Conservation (phyloP, 75 land plant genomes). For the Sequoia sempervirens region DNA sequence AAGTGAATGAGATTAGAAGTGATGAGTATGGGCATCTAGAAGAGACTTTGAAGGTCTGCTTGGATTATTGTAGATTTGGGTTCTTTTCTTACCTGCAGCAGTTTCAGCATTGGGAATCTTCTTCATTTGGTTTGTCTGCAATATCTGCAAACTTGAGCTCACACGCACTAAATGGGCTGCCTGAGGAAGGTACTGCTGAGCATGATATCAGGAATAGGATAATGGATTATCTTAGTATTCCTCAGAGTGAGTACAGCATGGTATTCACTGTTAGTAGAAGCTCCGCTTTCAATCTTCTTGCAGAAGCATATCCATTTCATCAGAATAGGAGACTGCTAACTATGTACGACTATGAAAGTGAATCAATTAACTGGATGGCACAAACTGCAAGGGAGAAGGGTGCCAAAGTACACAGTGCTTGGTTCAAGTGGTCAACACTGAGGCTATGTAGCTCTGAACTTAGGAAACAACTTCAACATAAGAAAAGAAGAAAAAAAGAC, state of each 20-base stretch:
- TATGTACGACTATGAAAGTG: constrained; percentile 78
- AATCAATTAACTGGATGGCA: constrained; percentile 63
- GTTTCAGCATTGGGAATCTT: constrained; percentile 26
- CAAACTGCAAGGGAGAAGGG: constrained; percentile 66
- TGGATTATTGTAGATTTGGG: constrained; percentile 85
- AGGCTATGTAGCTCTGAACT: constrained; percentile 53
- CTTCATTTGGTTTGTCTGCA: constrained; percentile 57
- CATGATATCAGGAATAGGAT: constrained; percentile 59
- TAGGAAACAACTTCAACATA: constrained; percentile 45
- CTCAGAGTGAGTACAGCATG: constrained; percentile 73
- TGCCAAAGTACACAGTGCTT: constrained; percentile 51
- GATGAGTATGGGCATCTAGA: constrained; percentile 52
- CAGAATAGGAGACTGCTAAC: constrained; percentile 55
- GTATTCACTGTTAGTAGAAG: constrained; percentile 84
- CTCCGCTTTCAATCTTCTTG: constrained; percentile 78
- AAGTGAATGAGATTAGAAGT: constrained; percentile 45
- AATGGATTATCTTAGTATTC: constrained; percentile 67
- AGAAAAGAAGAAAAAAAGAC: constrained; percentile 46
- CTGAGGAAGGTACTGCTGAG: constrained; percentile 49
- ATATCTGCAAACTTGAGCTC: constrained; percentile 65
- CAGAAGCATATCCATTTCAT: constrained; percentile 81
- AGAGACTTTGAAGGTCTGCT: constrained; percentile 47
- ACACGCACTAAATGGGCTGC: constrained; percentile 49
- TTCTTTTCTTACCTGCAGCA: constrained; percentile 73
- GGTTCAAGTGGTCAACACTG: constrained; percentile 80